Conservation (phyloP, 202 grass and related monocot species). For the Schoenoplectus tabernaemontani region DNA sequence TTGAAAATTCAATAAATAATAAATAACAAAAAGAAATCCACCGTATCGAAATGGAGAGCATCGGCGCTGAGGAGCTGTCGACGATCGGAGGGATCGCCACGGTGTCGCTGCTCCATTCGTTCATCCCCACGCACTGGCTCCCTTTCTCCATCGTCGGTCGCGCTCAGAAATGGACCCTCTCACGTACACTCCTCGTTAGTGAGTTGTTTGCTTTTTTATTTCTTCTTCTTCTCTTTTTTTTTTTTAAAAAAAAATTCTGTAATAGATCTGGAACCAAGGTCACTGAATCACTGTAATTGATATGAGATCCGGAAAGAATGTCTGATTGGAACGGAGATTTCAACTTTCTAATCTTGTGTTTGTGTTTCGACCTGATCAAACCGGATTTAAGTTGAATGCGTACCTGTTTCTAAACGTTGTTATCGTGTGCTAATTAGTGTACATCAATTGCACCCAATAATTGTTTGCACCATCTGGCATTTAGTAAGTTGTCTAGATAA, state of each 20-base stretch:
- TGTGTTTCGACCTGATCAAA: background rate
- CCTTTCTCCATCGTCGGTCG: conserved; percentile 97
- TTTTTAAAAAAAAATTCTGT: background rate
- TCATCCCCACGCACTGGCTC: conserved; percentile 99
- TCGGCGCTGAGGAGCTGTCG: conserved; percentile 87
- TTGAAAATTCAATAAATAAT: background rate
- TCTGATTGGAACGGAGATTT: no score
- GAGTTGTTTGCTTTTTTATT: no score
- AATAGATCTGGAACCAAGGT: conserved; percentile 1
- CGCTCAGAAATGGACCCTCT: conserved; percentile 88
- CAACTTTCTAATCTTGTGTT: no score
- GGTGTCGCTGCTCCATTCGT: conserved; percentile 90
- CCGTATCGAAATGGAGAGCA: conserved; percentile 32
- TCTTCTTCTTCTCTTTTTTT: background rate
- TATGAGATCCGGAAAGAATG: no score
- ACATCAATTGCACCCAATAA: background rate
- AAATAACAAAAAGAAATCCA: background rate
- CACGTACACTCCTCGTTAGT: conserved; percentile 95
- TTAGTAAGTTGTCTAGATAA: no score
- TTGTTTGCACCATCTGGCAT: no score
- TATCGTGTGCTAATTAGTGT: background rate
- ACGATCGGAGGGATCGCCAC: conserved; percentile 98
- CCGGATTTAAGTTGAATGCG: background rate
- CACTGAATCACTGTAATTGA: background rate
- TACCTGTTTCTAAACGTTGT: background rate